These are phyloP conservation scores for Noccaea caerulescens DNA, from an alignment of 345 rosid species.

Conservation along the genomic window DNA sequence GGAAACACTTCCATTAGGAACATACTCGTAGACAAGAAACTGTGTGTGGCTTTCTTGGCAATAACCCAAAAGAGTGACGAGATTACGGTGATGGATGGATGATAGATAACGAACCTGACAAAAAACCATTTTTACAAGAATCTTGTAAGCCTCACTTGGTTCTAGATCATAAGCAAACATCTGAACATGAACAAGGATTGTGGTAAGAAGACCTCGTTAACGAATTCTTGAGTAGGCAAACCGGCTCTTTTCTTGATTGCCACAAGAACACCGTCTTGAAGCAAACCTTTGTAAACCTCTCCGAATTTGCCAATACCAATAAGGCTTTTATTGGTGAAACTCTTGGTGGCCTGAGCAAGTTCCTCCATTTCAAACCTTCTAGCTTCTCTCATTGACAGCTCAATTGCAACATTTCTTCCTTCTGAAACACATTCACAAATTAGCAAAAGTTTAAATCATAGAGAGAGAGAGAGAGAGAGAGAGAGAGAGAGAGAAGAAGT, in stretches of 20 bases:
- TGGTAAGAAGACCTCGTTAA: conserved; percentile 64
- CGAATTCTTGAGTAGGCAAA: conserved; percentile 73
- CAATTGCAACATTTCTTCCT: conserved; percentile 74
- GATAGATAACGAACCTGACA: conserved; percentile 84
- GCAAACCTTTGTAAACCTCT: conserved; percentile 89
- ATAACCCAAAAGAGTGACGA: conserved; percentile 87
- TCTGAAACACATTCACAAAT: conserved; percentile 41
- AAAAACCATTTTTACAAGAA: background rate
- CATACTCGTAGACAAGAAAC: conserved; percentile 80
- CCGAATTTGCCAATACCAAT: conserved; percentile 91
- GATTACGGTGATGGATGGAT: conserved; percentile 80
- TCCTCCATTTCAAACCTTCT: conserved; percentile 86
- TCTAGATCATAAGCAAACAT: conserved; percentile 1
- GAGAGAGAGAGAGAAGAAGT: background rate
- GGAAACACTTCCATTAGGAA: conserved; percentile 98
- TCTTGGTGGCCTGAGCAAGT: conserved; percentile 79
- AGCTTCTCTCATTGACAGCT: conserved; percentile 73
- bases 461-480: no score
- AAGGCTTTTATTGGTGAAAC: conserved; percentile 70
- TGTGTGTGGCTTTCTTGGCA: conserved; percentile 86
- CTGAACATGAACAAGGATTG: background rate
- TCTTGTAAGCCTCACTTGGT: conserved; percentile 13
- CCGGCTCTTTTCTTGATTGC: conserved; percentile 85
- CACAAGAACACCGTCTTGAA: conserved; percentile 88
- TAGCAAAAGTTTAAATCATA: conserved; percentile 14